A percentile compares a stretch with the other conserved stretches of the same genome.
These are phyloP conservation scores for Hypocreales sp. DNA, from an alignment of 2,329 filamentous ascomycete species.

Conservation along the genomic window DNA sequence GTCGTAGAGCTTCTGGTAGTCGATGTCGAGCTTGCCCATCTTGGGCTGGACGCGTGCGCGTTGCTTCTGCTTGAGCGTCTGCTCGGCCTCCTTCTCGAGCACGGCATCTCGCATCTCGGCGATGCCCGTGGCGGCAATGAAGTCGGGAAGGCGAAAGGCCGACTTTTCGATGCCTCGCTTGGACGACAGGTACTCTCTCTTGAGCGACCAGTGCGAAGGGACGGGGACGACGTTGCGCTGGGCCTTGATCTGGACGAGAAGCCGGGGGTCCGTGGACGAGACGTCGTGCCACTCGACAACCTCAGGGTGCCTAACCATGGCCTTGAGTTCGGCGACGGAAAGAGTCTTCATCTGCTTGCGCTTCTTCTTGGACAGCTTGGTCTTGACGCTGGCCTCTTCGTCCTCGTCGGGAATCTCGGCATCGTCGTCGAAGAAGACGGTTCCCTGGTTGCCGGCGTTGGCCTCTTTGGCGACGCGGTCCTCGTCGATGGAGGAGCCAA, in stretches of 20 bases:
- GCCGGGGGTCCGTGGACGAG: constrained; percentile 72
- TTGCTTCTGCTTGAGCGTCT: constrained; percentile 87
- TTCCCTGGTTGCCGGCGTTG: constrained; percentile 61
- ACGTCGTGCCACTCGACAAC: constrained; percentile 97
- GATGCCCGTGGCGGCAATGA: constrained; percentile 95
- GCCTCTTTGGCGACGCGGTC: constrained; percentile 49
- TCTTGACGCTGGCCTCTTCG: constrained; percentile 47
- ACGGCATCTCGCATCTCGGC: constrained; percentile 96
- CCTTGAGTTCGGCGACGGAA: constrained; percentile 89
- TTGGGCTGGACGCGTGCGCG: constrained; percentile 87
- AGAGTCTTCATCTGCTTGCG: constrained; percentile 82
- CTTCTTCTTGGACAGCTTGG: constrained; percentile 86
- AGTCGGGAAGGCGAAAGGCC: constrained; percentile 81
- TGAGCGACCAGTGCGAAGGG: constrained; percentile 85
- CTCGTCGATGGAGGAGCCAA: constrained; percentile 49
- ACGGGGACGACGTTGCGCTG: constrained; percentile 93
- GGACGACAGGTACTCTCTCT: constrained; percentile 91
- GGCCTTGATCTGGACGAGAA: constrained; percentile 88
- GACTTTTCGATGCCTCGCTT: constrained; percentile 96
- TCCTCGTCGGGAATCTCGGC: constrained; percentile 78
- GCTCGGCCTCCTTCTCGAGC: constrained; percentile 86
- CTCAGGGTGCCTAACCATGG: constrained; percentile 78
- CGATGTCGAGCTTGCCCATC: constrained; percentile 94
- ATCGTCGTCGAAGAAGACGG: constrained; percentile 71
- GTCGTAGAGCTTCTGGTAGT: constrained; percentile 96